These are phyloP conservation scores for Peronospora farinosa DNA, from an alignment of 352 stramenopile genomes.

Conservation along the genomic window DNA sequence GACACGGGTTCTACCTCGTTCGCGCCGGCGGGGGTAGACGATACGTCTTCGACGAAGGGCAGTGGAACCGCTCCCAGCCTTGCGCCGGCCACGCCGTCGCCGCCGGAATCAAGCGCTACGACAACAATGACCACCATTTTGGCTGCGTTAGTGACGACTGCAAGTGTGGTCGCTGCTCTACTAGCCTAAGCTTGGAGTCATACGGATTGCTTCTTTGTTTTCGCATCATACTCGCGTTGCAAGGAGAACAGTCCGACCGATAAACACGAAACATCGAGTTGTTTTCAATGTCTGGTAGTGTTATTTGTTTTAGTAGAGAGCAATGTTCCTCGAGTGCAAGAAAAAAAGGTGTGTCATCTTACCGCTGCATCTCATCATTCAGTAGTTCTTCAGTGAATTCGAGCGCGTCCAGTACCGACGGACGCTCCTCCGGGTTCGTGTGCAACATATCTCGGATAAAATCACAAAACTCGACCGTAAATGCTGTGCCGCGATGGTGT, in stretches of 20 bases:
- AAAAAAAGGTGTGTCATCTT: conserved; percentile 10
- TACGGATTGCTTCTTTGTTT: conserved; percentile 9
- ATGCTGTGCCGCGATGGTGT: conserved; percentile 56
- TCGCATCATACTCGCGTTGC: conserved; percentile 11
- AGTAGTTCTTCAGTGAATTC: conserved; percentile 79
- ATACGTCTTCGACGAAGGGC: conserved; percentile 25
- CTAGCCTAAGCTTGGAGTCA: conserved; percentile 17
- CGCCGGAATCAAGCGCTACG: conserved; percentile 16
- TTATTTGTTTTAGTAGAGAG: conserved; percentile 3
- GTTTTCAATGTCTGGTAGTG: background rate
- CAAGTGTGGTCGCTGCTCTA: conserved; percentile 26
- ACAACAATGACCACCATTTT: conserved; percentile 11
- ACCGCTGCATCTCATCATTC: conserved; percentile 55
- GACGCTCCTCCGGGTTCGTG: conserved; percentile 71
- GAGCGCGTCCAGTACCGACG: conserved; percentile 68
- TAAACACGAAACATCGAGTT: conserved; percentile 29
- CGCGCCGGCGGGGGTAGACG: conserved; percentile 28
- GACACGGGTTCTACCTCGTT: conserved; percentile 26
- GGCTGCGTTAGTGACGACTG: conserved; percentile 18
- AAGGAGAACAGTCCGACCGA: conserved; percentile 5
- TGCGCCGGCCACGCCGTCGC: conserved; percentile 8
- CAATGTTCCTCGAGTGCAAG: conserved; percentile 3
- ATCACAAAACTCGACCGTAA: conserved; percentile 77
- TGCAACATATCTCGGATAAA: conserved; percentile 86
- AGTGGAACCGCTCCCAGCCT: conserved; percentile 15